Base-by-base conservation (phyloP, 1,284 basidiomycete species). In the Puccinia triticina region DNA sequence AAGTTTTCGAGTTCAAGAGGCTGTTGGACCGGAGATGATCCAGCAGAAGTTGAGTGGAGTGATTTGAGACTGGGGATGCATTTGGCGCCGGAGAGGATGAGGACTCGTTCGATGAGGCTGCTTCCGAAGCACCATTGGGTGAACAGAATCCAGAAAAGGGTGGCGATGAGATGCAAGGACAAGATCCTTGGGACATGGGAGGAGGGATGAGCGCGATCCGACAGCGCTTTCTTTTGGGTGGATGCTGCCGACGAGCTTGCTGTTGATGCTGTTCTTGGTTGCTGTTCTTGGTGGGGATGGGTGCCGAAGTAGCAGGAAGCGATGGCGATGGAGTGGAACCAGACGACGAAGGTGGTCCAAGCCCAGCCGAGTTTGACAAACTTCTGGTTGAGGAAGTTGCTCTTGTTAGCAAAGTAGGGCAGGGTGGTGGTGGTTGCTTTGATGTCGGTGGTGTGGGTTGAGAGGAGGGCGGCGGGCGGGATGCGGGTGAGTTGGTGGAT, bases 91-190 rank as follows among this genome's bases (percentile, higher is more conserved):
- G 85, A 85, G 1, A 84, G 83, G 12, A 85, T 84, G 23, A 85
- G 83, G 48, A 86, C 74, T 53, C 86, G 84, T 69, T 86, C 85
- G 10, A 85, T 82, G 12, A 87, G 81, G 10, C 85, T 84, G 2
- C 86, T 86, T 29, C 87, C 87, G 57, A 87, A 87, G 84, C 85
- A 87, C 86, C 87, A 87, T 72, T 85, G 84, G 37, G 86, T 84
- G 59, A 87, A 85, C 21, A 85, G 67, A 43, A 64, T 73, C 69
- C 71, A 81, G 10, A 74, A 57, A 3, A 59, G 21, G 3, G 79
- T 81, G 23, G 79, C 50, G n/a, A 69, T 57, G 40, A 50, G 48
- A 32, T 73, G 71, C 3, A 74, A 55, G 16, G 16, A 18, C 11
- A 74, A 61, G 21, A 72, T 59, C 48, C 57, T 50, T 1, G 59